Evolutionary conservation across 441 rosid species (phyloP).

Genomic region (Adansonia rubrostipa): DNA sequence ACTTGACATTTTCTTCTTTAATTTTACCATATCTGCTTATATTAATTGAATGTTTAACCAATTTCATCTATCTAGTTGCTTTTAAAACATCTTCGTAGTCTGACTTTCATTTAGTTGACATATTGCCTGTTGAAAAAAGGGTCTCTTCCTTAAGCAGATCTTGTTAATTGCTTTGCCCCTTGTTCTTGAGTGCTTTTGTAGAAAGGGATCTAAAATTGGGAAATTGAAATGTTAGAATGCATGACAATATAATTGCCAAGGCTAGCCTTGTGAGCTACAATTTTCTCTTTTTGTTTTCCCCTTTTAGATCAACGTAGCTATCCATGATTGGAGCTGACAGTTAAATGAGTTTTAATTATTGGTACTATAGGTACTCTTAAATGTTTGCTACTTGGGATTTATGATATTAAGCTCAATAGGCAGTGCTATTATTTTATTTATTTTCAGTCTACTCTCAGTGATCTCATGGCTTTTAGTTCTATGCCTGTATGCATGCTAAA

Average conservation of each 20-base stretch:
- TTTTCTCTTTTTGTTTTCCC: neutral
- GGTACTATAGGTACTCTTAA: neutral
- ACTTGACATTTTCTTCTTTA: neutral
- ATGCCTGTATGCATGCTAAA: neutral
- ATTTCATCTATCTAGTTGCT: neutral
- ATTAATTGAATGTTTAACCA: neutral
- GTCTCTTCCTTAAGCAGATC: neutral
- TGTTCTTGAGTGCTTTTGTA: neutral
- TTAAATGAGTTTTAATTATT: neutral
- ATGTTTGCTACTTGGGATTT: neutral
- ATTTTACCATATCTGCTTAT: neutral
- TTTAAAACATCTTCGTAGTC: neutral
- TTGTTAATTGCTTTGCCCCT: neutral
- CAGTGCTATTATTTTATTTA: no score
- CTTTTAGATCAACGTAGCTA: neutral
- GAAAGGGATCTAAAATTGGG: neutral
- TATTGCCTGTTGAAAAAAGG: neutral
- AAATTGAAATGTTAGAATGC: neutral
- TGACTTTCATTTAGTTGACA: conserved; percentile 4
- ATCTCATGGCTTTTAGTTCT: neutral
- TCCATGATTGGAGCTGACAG: conserved; percentile 13
- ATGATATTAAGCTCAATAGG: neutral
- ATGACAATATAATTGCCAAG: conserved; percentile 9
- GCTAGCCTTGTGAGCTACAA: neutral
- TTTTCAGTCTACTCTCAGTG: neutral